A percentile compares a stretch with the other conserved stretches of the same genome.
Conservation (phyloP, 2,329 filamentous ascomycete genomes). For the Coniochaeta hoffmannii region DNA sequence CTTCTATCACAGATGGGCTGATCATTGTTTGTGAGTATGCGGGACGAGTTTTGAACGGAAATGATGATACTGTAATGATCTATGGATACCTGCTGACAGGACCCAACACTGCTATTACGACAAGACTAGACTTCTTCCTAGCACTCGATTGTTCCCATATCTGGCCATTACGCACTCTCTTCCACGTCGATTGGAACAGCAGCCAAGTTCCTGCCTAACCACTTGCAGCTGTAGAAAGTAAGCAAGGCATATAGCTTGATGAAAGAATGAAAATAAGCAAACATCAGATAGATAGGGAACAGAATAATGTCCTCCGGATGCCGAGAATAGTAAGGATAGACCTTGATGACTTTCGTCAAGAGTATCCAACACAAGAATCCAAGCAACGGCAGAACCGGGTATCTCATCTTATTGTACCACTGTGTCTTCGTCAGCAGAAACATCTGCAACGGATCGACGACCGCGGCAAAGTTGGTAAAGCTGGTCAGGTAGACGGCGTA, state of each 20-base stretch:
- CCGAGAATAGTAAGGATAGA: slow-evolving; percentile 41
- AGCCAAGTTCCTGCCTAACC: slow-evolving; percentile 31
- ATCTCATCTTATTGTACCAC: slow-evolving; percentile 6
- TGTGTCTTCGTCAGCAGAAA: slow-evolving; percentile 15
- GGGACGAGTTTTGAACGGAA: no score
- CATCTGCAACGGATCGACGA: slow-evolving; percentile 40
- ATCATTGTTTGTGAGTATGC: no score
- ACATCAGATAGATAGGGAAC: slow-evolving; percentile 41
- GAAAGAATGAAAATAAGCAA: slow-evolving; percentile 49
- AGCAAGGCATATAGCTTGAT: slow-evolving; percentile 49
- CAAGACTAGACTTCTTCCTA: no score
- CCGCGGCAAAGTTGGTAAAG: slow-evolving; percentile 47
- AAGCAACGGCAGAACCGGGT: background rate
- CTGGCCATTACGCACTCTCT: no score
- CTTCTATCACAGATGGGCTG: no score
- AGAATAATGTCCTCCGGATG: slow-evolving; percentile 44
- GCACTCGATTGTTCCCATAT: no score
- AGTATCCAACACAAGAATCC: slow-evolving; percentile 37
- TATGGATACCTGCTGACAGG: no score
- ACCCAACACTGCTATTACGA: no score
- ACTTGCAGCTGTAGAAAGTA: slow-evolving; percentile 40
- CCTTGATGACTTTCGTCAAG: slow-evolving; percentile 49
- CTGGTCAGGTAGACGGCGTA: slow-evolving; percentile 49
- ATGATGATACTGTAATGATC: no score
- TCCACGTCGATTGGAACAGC: background rate